Conservation (phyloP, 208 protist genomes). For the Porcisia hertigi region DNA sequence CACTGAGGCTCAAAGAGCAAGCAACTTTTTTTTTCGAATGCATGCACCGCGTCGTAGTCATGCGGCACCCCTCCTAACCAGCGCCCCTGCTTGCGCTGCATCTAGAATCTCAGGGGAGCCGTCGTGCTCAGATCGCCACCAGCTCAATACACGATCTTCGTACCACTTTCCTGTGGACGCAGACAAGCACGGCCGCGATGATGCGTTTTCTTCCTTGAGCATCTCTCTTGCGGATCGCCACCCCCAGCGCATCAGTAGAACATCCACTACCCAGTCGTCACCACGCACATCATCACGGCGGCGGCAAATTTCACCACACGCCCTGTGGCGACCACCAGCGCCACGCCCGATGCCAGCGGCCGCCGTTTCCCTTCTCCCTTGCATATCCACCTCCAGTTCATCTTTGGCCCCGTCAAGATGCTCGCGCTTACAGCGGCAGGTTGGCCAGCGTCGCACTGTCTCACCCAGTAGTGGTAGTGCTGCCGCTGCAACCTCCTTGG, state of each 20-base stretch:
- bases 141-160: background rate
- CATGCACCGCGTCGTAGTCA: constrained; percentile 21
- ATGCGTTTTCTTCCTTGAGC: background rate
- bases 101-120: background rate
- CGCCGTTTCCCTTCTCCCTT: constrained; percentile 8
- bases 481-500: background rate
- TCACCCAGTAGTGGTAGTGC: background rate
- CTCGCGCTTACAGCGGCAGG: background rate
- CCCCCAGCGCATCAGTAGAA: background rate
- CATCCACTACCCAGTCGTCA: background rate
- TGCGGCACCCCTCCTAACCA: constrained; percentile 2
- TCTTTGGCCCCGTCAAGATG: background rate
- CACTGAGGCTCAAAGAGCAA: background rate
- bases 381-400: background rate
- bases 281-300: background rate
- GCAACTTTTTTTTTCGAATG: constrained; percentile 1
- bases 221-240: background rate
- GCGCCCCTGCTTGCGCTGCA: background rate
- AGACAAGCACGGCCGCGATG: background rate
- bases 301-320: background rate
- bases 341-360: constrained; percentile 11
- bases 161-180: background rate
- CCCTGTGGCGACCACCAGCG: constrained; percentile 7
- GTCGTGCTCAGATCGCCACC: background rate
- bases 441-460: background rate